Evolutionary conservation across 495 filamentous ascomycete species (phyloP), one percentile per base, ranked within the genome.

Genomic region (Neurospora sublineolata): DNA sequence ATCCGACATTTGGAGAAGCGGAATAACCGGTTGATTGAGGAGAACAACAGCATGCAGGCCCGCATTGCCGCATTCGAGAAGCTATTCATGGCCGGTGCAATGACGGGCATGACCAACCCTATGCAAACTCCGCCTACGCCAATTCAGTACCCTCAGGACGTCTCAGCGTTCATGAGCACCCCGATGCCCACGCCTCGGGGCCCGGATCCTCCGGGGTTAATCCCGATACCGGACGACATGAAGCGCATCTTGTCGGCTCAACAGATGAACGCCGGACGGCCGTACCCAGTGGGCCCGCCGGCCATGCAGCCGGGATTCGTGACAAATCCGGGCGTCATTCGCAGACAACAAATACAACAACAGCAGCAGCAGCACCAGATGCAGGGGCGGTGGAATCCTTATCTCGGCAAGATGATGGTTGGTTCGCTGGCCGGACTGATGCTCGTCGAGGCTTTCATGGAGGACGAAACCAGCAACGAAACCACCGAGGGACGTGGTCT

Each of bases 1-100:
- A 99, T 99, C 75, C 86, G 90, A 30, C 93, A 97, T 82, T 81
- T 99, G 11, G 95, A 99, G 80, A 94, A 93, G 78, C 89, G 93
- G 4, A 95, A 96, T 76, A 91, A 89, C 73, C 87, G 90, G 3
- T 83, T 97, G 23, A 81, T 90, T 67, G 92, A 97, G 30, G 93
- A 97, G 74, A 94, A 97, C 73, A 86, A 82, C 16, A 86, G 84
- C 20, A 84, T 97, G 79, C 92, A 94, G 78, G 87, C 86, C 36
- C 89, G 86, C 39, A 82, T 93, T 68, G 82, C 84, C 60, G 88
- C 87, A 1, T 92, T 91, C 68, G 91, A 93, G 77, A 90, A 89
- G 72, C 81, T 92, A 18, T 87, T 87, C 76, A 83, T 88, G 79
- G 85, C 87, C 16, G 87, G 86, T 30, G 84, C 86, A n/a, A 85